phyloP scores from a whole-genome alignment of 495 filamentous ascomycete genomes.

The Neohortaea acidophila region DNA sequence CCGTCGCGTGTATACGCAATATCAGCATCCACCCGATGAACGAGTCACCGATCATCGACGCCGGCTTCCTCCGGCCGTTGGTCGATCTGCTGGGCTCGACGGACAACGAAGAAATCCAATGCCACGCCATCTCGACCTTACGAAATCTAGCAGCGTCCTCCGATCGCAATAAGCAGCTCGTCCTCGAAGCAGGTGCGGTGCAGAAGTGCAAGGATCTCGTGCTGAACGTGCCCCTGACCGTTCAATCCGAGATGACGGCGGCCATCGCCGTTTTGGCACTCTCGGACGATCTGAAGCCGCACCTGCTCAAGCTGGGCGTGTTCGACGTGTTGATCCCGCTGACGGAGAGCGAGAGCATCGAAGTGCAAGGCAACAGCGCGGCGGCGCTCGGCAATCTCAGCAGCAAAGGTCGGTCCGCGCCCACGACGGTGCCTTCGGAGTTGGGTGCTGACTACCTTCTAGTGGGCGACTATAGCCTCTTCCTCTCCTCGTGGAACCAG shows the following conservation, averaged over 20 bases:
- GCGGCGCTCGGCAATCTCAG: conserved; percentile 90
- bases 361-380: conserved; percentile 96
- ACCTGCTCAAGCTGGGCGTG: conserved; percentile 81
- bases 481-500: conserved; percentile 82
- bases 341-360: conserved; percentile 86
- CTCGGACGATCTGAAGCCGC: conserved; percentile 86
- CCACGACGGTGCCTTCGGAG: neutral
- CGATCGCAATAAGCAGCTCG: conserved; percentile 89
- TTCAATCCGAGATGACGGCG: conserved; percentile 98
- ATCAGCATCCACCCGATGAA: conserved; percentile 98
- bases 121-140: conserved; percentile 93
- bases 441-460: conserved; percentile 1
- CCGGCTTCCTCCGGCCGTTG: conserved; percentile 81
- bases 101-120: conserved; percentile 97
- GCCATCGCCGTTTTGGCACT: conserved; percentile 94
- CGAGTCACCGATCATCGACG: conserved; percentile 98
- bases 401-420: conserved; percentile 67
- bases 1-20: conserved; percentile 94
- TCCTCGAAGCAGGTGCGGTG: conserved; percentile 88
- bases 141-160: conserved; percentile 92
- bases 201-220: conserved; percentile 98
- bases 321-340: conserved; percentile 94
- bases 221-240: conserved; percentile 77
- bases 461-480: conserved; percentile 96
- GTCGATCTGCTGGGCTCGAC: conserved; percentile 89